Evolutionary conservation across 106 monocot species (phyloP).

Genomic region (Apostasia shenzhenica): DNA sequence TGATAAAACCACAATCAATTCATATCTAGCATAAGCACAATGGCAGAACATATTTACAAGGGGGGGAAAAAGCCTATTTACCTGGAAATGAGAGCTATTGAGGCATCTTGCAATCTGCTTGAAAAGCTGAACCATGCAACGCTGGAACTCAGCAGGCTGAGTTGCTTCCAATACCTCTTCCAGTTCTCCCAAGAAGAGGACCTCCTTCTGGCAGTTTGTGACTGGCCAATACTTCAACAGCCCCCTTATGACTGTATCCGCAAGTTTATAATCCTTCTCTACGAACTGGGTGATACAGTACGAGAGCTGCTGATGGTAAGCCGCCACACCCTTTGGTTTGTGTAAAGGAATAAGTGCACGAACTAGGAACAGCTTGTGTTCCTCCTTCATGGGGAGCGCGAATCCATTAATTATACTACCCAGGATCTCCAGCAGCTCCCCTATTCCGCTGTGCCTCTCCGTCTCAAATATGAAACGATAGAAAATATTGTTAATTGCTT

Average conservation of each 20-base stretch:
- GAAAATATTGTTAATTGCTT: conserved; percentile 49
- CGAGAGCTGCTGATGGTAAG: conserved; percentile 40
- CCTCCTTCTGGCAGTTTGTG: conserved; percentile 49
- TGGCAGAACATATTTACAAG: not conserved
- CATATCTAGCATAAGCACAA: not conserved
- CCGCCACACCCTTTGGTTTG: conserved; percentile 34
- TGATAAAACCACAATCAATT: not conserved
- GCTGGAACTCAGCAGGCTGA: conserved; percentile 45
- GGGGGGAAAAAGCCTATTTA: not conserved
- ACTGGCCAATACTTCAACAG: conserved; percentile 52
- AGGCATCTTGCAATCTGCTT: conserved; percentile 48
- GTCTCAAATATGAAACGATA: conserved; percentile 52
- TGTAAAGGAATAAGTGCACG: conserved; percentile 43
- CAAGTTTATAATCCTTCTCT: conserved; percentile 59
- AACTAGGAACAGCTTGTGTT: conserved; percentile 48
- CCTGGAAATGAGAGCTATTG: conserved; percentile 71
- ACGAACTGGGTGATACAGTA: conserved; percentile 52
- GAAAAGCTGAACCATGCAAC: conserved; percentile 43
- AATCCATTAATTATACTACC: conserved; percentile 54
- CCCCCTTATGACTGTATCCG: conserved; percentile 37
- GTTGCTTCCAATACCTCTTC: conserved; percentile 50
- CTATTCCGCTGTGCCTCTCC: conserved; percentile 34
- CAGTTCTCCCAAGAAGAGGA: conserved; percentile 43
- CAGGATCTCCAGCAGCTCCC: conserved; percentile 41
- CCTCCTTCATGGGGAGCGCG: conserved; percentile 54